A percentile compares a stretch with the other conserved stretches of the same genome.
These are phyloP conservation scores for Tetrapisispora namnaoensis DNA, from an alignment of 805 yeast species.

Conservation along the genomic window DNA sequence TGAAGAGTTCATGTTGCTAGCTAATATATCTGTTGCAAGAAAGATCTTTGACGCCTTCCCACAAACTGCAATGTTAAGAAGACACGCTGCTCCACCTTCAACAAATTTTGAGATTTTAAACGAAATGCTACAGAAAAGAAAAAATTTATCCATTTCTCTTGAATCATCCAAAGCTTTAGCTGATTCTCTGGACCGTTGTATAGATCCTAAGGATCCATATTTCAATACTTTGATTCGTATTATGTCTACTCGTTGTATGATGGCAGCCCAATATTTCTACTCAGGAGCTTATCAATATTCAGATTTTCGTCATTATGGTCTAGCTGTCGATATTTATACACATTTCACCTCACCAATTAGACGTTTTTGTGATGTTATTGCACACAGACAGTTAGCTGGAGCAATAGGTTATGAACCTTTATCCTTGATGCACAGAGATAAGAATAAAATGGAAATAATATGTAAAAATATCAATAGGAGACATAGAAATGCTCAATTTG, in stretches of 20 bases:
- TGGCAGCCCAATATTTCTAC: slow-evolving; percentile 96
- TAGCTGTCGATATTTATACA: slow-evolving; percentile 94
- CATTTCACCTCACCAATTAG: slow-evolving; percentile 98
- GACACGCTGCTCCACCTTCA: slow-evolving; percentile 96
- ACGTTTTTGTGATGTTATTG: slow-evolving; percentile 95
- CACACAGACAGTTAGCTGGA: slow-evolving; percentile 96
- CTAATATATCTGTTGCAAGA: slow-evolving; percentile 90
- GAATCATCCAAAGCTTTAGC: slow-evolving; percentile 89
- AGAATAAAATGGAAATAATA: slow-evolving; percentile 77
- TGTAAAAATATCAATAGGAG: slow-evolving; percentile 85
- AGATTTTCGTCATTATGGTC: slow-evolving; percentile 92
- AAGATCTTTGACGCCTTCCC: slow-evolving; percentile 90
- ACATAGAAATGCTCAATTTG: slow-evolving; percentile 97
- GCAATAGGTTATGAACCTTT: slow-evolving; percentile 89
- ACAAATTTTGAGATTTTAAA: slow-evolving; percentile 84
- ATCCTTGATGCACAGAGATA: slow-evolving; percentile 76
- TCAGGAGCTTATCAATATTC: slow-evolving; percentile 84
- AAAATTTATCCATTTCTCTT: slow-evolving; percentile 62
- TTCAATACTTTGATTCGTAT: slow-evolving; percentile 90
- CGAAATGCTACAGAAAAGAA: slow-evolving; percentile 77
- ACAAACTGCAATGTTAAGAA: slow-evolving; percentile 95
- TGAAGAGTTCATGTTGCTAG: slow-evolving; percentile 96
- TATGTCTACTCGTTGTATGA: slow-evolving; percentile 98
- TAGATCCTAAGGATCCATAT: slow-evolving; percentile 73
- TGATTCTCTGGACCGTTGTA: slow-evolving; percentile 83